A percentile compares a stretch with the other conserved stretches of the same genome.
phyloP scores from a whole-genome alignment of 2,329 filamentous ascomycete genomes.

The Onygenales sp. region DNA sequence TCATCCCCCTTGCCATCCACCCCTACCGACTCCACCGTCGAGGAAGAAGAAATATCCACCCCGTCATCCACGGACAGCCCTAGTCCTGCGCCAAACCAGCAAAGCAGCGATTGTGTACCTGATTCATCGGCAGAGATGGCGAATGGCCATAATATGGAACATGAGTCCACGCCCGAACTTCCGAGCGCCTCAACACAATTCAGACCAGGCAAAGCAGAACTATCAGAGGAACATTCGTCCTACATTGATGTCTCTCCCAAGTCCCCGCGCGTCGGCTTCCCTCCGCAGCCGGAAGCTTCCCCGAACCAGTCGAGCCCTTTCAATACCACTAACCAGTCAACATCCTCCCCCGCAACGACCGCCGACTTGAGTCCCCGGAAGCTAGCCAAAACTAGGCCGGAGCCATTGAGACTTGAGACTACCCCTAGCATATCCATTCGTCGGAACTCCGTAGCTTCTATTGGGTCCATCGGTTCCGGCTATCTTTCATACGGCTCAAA shows the following conservation, averaged over 20 bases:
- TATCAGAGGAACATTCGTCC: not conserved
- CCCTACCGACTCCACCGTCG: not conserved
- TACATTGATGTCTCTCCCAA: not conserved
- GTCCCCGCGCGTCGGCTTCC: not conserved
- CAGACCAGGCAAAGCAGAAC: not conserved
- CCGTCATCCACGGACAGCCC: not conserved
- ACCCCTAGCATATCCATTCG: conserved; percentile 10
- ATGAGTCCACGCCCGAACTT: not conserved
- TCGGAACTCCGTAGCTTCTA: conserved; percentile 13
- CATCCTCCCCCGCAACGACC: not conserved
- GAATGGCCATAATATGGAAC: not conserved
- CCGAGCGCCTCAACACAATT: not conserved
- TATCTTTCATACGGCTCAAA: conserved; percentile 12
- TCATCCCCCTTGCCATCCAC: not conserved
- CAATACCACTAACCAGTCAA: not conserved
- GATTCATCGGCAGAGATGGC: not conserved
- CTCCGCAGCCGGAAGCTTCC: not conserved
- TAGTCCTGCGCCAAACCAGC: not conserved
- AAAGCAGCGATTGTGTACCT: not conserved
- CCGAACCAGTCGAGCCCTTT: not conserved
- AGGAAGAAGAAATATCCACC: not conserved
- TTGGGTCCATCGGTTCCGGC: conserved; percentile 15
- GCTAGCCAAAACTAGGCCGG: conserved; percentile 18
- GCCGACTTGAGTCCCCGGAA: conserved; percentile 22
- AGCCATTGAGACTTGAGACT: conserved; percentile 15